Base-by-base conservation (phyloP, 73 alveolate genomes). In the Paraurostyla sp. region DNA sequence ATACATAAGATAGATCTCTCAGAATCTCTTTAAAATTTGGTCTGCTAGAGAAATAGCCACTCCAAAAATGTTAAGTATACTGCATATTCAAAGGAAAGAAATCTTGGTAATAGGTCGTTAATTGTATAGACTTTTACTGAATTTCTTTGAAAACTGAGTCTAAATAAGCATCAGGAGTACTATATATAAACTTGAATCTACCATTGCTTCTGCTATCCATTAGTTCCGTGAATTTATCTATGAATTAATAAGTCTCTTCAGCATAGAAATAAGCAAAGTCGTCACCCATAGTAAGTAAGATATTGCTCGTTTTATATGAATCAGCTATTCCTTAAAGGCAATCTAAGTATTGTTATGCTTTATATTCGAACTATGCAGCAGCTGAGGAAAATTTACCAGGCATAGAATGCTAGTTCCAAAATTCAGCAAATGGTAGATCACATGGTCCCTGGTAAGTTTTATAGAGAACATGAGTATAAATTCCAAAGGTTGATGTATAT, bases 271-370 rank as follows among this genome's bases (percentile, higher is more conserved):
- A 92, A 46, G 88, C 87, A 78, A 87, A 87, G 46, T 92, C 96
- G 45, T 80, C 92, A 9, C 96, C 96, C 71, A 88, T 57, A 23
- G 96, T 58, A 27, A 87, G 80, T 16, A 88, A 41, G 1, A 92
- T 30, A 18, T 76, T 76, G 1, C 76, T 65, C 4, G 94, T 91
- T 38, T 92, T 43, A 80, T 88, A 92, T 20, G 35, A 38, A 13
- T 58, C 0, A 22, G 68, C 51, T 54, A 51, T 35, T 9, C 80
- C 15, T 35, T 27, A 16, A 50, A 80, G 51, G 65, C 88, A 92
- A 4, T 76, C 62, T 32, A 57, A 45, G 7, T 71, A 91, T 18
- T 40, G 22, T 29, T 38, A 20, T 0, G 93, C 29, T 36, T n/a
- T 7, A 29, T 7, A 62, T 32, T 29, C 80, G 6, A 62, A 3